These are phyloP conservation scores for Colletotrichum sp. DNA, from an alignment of 2,329 filamentous ascomycete genomes.

Conservation along the genomic window DNA sequence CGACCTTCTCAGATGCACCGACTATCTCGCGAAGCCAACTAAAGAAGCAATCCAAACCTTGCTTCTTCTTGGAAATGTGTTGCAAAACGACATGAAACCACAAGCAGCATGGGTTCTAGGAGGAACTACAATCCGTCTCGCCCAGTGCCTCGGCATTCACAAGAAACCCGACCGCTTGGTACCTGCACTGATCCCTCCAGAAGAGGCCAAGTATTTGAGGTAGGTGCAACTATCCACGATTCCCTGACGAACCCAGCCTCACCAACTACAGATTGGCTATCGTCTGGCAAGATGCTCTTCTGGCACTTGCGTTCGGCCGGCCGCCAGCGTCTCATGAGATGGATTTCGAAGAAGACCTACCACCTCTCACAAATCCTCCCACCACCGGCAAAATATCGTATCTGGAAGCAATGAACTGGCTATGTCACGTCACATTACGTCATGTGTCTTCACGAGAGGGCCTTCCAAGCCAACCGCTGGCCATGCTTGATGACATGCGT, in stretches of 20 bases:
- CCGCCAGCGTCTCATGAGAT: conserved; percentile 15
- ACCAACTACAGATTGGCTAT: background rate
- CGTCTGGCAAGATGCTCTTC: conserved; percentile 4
- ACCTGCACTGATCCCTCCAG: background rate
- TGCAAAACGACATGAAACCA: conserved; percentile 19
- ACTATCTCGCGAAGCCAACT: background rate
- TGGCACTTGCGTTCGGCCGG: conserved; percentile 8
- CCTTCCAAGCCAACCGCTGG: background rate
- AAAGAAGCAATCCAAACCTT: background rate
- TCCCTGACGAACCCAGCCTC: background rate
- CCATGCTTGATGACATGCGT: background rate
- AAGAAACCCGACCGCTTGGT: background rate
- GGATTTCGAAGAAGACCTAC: background rate
- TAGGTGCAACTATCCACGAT: background rate
- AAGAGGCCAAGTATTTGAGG: background rate
- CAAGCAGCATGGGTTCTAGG: conserved; percentile 19
- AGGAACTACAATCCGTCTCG: conserved; percentile 10
- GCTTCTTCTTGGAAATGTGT: conserved; percentile 5
- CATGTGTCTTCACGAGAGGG: background rate
- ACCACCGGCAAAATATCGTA: background rate
- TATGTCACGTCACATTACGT: conserved; percentile 2
- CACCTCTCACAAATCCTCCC: background rate
- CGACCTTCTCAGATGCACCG: background rate
- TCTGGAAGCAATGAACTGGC: conserved; percentile 11
- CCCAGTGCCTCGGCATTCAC: conserved; percentile 3